These are phyloP conservation scores for Stephania cephalantha DNA, from an alignment of 164 flowering plant species.

Conservation along the genomic window DNA sequence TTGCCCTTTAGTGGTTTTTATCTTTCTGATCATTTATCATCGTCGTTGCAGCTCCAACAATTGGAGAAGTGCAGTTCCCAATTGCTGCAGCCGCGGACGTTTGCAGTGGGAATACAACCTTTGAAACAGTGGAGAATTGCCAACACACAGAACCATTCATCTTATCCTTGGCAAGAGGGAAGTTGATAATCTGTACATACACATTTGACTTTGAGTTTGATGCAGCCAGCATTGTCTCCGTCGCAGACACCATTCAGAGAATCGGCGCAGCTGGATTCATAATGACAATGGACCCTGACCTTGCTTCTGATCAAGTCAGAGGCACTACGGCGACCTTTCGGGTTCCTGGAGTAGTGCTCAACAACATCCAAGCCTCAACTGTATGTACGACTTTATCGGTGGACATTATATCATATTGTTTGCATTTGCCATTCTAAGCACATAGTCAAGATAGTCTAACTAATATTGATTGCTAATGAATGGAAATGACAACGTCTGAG, in stretches of 20 bases:
- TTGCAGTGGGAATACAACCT: constrained; percentile 22
- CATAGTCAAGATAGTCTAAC: not conserved
- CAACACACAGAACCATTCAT: constrained; percentile 41
- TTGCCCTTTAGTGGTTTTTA: not conserved
- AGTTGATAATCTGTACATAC: constrained; percentile 48
- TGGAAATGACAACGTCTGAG: not conserved
- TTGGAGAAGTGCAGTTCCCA: constrained; percentile 24
- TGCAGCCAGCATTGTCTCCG: constrained; percentile 36
- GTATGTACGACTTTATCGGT: constrained; percentile 18
- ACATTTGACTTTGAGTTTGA: constrained; percentile 40
- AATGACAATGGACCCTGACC: constrained; percentile 45
- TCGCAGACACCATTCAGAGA: constrained; percentile 39
- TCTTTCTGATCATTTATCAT: not conserved
- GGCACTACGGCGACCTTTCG: constrained; percentile 37
- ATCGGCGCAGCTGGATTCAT: constrained; percentile 61
- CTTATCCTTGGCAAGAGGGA: constrained; percentile 27
- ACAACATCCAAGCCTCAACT: constrained; percentile 36
- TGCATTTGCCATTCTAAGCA: not conserved
- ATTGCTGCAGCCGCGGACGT: constrained; percentile 56
- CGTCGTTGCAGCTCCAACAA: constrained; percentile 39
- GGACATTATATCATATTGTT: not conserved
- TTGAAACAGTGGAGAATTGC: constrained; percentile 34
- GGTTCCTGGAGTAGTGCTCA: constrained; percentile 45
- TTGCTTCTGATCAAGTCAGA: constrained; percentile 31
- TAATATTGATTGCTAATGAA: not conserved